Base-by-base conservation (phyloP, 2,329 filamentous ascomycete genomes). In the Tolypocladium cylindrosporum region DNA sequence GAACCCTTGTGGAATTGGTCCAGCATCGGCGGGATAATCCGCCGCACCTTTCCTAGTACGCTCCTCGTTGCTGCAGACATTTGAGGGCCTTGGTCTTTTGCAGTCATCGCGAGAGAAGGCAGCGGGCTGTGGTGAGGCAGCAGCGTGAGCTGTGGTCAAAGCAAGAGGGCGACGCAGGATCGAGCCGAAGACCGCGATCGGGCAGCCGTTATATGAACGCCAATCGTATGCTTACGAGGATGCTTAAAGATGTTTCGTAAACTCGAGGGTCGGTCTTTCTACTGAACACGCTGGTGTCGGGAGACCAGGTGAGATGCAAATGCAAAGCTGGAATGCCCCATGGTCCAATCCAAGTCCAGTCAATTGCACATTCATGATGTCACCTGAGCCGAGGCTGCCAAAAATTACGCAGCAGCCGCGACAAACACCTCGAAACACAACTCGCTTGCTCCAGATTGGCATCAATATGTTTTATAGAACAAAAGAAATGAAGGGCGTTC, bases 1-100 rank as follows among this genome's bases (percentile, higher is more conserved):
- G 54, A 69, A 91, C 93, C 94, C 81, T 99, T 99, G 75, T 97
- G 94, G 71, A 97, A 97, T 69, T 84, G 90, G 70, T 94, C 90
- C 57, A 97, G 82, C 90, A 99, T 90, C 13, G 94, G 94, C 63
- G 94, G 94, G 60, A 99, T 84, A 78, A 99, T 88, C 71, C 88
- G 90, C 79, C 88, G 89, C 68, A 92, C 91, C 74, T 90, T 93
- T 64, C 79, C 75, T 58, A 99, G 78, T 56, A 96, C 77, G 65
- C 89, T 85, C 73, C 85, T 89, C 27, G 91, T 90, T 34, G 85
- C 77, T 62, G 82, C 75, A 61, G 88, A 86, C 81, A 91, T 88
- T 24, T 78, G 72, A 51, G 72, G 67, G 31, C 64, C 56, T 21
- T 60, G 59, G 50, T 55, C 61, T 10, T 65, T 50, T 45, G 61